Base-by-base conservation (phyloP, 1,139 yeast genomes). In the Pichia sp. region DNA sequence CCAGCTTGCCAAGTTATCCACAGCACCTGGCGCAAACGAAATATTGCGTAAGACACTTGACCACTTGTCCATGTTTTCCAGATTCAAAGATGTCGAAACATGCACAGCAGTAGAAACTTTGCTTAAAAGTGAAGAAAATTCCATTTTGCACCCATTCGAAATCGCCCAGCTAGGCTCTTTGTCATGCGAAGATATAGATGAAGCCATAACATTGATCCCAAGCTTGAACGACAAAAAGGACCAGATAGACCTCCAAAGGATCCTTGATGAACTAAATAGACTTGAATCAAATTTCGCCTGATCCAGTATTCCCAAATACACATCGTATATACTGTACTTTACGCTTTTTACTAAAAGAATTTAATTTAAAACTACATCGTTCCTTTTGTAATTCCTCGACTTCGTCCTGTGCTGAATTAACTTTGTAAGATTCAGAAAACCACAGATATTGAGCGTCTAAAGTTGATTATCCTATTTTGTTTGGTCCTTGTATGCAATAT, bases 121-220 rank as follows among this genome's bases (percentile, higher is more conserved):
- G 61, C 75, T 92, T 64, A 87, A 85, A 64, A 81, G 90, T 55
- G 82, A 56, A 3, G 82, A 80, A 53, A 83, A 80, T 67, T 75
- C 77, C 4, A 84, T 84, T 41, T 74, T 93, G 65, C 99, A 93
- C 73, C 98, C 99, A 1, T 95, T 93, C 70, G 99, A 93, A 72
- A 77, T 90, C 54, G 97, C 99, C 0, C 99, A 93, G 72, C 76
- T 93, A 59, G 97, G 98, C 0, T 88, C 96, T 2, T 76, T 93
- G 61, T 90, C 95, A 45, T 92, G 97, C 72, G 99, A 93, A 68
- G 98, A 93, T 62, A 92, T 96, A 5, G 99, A 93, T 67, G 99
- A 93, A 74, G 98, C 98, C 36, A 89, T 90, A 72, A 89, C 97
- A 30, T 77, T 93, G 66, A 86, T 93, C 59, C 97, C 99, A 49